These are phyloP conservation scores for Zopfochytrium polystomum DNA, from an alignment of 371 early-diverging fungal genomes.

Conservation along the genomic window DNA sequence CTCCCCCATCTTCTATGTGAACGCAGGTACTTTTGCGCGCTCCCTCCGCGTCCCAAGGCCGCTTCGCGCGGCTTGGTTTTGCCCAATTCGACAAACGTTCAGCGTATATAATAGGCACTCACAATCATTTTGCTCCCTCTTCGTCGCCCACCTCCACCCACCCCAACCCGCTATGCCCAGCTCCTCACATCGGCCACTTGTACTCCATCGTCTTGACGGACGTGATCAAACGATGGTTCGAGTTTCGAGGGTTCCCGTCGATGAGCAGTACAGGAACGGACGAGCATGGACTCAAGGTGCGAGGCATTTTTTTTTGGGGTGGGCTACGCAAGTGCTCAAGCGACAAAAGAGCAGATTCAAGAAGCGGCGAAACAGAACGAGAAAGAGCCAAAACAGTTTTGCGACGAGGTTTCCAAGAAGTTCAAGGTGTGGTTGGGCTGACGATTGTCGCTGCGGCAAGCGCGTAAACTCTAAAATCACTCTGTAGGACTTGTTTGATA, in stretches of 20 bases:
- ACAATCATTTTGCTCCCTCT: not conserved
- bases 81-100: too few relatives aligned
- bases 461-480: not conserved
- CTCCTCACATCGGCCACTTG: conserved; percentile 93
- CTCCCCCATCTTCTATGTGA: conserved; percentile 95
- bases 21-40: conserved; percentile 68
- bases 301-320: not conserved
- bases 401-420: conserved; percentile 71
- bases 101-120: too few relatives aligned
- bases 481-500: conserved; percentile 57
- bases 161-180: conserved; percentile 36
- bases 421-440: conserved; percentile 67
- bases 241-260: conserved; percentile 58
- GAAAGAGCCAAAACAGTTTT: conserved; percentile 65
- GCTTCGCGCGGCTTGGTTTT: too few relatives aligned
- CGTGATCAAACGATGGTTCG: conserved; percentile 69
- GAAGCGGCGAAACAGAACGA: conserved; percentile 74
- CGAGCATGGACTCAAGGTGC: conserved; percentile 93
- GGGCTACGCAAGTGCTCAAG: not conserved
- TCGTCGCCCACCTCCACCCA: not conserved
- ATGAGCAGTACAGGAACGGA: conserved; percentile 87
- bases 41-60: too few relatives aligned
- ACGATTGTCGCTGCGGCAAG: not conserved
- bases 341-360: conserved; percentile 64
- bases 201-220: conserved; percentile 88